Evolutionary conservation across 495 filamentous ascomycete species (phyloP).

Genomic region (Margaritispora aquatica): DNA sequence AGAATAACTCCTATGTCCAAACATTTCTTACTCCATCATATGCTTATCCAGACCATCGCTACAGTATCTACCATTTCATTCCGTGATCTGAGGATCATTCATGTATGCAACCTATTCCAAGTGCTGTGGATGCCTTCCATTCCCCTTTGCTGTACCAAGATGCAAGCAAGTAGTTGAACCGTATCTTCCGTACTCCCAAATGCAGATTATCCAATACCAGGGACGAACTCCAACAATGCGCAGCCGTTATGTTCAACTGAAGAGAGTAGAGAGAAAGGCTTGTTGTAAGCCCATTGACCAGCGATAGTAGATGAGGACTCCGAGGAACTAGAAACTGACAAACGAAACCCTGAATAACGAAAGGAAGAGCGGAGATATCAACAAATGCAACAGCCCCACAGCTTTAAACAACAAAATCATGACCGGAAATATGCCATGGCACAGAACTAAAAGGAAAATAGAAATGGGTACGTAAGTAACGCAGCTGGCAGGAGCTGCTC

Average conservation of each 20-base stretch:
- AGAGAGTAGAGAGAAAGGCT: background rate
- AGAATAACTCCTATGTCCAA: background rate
- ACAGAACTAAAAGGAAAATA: background rate
- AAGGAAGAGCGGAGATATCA: background rate
- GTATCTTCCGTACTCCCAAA: background rate
- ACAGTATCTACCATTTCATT: background rate
- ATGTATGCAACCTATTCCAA: background rate
- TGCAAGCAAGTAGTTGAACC: background rate
- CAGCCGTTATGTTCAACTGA: background rate
- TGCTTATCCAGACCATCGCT: background rate
- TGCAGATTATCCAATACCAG: background rate
- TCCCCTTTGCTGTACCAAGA: background rate
- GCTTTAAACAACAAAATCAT: background rate
- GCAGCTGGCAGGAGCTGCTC: background rate
- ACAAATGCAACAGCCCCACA: background rate
- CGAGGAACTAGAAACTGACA: background rate
- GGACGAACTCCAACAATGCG: background rate
- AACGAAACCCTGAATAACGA: background rate
- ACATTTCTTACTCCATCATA: background rate
- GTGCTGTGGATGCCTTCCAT: background rate
- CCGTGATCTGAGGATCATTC: background rate
- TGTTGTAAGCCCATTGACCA: background rate
- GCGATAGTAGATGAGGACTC: too few relatives aligned
- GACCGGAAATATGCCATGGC: background rate
- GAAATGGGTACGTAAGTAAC: background rate